Evolutionary conservation across 805 yeast genomes (phyloP), one percentile per base, ranked within the genome.

Genomic region (Sungouiella blattae): DNA sequence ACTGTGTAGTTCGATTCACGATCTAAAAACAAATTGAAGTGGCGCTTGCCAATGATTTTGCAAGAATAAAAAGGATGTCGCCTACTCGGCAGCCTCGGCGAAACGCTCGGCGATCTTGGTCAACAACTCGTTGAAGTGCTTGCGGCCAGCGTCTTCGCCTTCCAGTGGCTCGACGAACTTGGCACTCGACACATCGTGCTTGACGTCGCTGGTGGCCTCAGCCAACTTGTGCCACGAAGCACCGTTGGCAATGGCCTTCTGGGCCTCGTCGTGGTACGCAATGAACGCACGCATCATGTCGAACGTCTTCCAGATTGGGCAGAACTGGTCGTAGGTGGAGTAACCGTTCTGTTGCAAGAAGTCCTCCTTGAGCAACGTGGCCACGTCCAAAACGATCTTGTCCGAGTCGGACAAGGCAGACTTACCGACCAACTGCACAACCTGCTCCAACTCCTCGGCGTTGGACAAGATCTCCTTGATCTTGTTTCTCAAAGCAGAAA

Each of bases 341-440:
- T 93, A 93, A 71, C 99, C 99, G 69, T 93, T 93, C 73, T 93
- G 99, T 71, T 93, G 99, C 62, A 93, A 75, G 81, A 93, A 93
- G 68, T 93, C 98, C 66, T 93, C 98, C 67, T 93, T 93, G 66
- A 93, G 82, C 62, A 93, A 77, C 18, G 75, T 73, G 17, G 98
- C 80, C 38, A 91, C 96, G 60, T 93, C 99, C 59, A 93, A 75
- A 17, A 96, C 85, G 64, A 93, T 93, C 73, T 93, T 93, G 68
- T 93, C 98, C 26, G 95, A 75, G 62, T 93, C 99, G 7, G 96
- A 87, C 52, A 93, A 74, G 4, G 99, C 98, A 43, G 96, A 85
- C 70, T 93, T 93, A 74, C 99, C 99, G 44, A 93, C 99, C 60
- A 93, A 80, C 73, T 93, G 99, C 44, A 93, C 98, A 52, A 93